These are phyloP conservation scores for Cutaneotrichosporon sp. DNA, from an alignment of 1,284 basidiomycete genomes.

Conservation along the genomic window DNA sequence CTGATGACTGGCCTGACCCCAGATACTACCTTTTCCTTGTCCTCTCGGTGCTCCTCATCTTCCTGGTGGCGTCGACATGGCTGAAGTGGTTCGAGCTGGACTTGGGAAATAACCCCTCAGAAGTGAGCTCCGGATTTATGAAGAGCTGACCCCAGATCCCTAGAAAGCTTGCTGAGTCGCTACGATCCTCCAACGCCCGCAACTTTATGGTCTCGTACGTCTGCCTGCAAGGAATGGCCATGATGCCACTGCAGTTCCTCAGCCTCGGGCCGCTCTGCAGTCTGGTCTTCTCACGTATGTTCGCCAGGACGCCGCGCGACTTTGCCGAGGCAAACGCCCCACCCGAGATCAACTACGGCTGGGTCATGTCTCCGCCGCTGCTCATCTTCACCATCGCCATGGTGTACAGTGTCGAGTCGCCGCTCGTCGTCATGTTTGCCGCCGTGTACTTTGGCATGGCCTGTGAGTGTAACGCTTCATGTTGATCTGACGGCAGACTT, in stretches of 20 bases:
- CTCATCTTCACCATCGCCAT: constrained; percentile 93
- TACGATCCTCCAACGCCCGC: constrained; percentile 65
- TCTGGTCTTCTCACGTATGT: constrained; percentile 62
- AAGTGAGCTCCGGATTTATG: constrained; percentile 28
- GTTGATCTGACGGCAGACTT: constrained; percentile 57
- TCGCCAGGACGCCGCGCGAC: constrained; percentile 57
- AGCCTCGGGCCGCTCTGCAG: constrained; percentile 83
- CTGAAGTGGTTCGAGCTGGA: constrained; percentile 67
- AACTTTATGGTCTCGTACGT: constrained; percentile 97
- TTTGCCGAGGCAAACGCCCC: constrained; percentile 96
- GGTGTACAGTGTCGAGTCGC: constrained; percentile 91
- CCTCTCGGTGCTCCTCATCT: constrained; percentile 93
- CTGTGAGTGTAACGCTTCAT: constrained; percentile 52
- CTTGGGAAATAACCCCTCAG: constrained; percentile 74
- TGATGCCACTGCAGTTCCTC: constrained; percentile 91
- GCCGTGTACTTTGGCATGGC: constrained; percentile 90
- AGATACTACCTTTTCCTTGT: constrained; percentile 94
- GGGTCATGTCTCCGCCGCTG: constrained; percentile 89
- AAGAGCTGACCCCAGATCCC: constrained; percentile 64
- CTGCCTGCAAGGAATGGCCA: constrained; percentile 84
- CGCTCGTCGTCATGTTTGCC: constrained; percentile 89
- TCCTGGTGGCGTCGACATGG: constrained; percentile 84
- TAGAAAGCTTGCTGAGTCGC: constrained; percentile 77
- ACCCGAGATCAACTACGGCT: constrained; percentile 91
- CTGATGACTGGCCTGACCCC: constrained; percentile 14